A percentile compares a stretch with the other conserved stretches of the same genome.
Conservation (phyloP, 805 yeast genomes). For the Hemisphaericaspora nanyangensis region DNA sequence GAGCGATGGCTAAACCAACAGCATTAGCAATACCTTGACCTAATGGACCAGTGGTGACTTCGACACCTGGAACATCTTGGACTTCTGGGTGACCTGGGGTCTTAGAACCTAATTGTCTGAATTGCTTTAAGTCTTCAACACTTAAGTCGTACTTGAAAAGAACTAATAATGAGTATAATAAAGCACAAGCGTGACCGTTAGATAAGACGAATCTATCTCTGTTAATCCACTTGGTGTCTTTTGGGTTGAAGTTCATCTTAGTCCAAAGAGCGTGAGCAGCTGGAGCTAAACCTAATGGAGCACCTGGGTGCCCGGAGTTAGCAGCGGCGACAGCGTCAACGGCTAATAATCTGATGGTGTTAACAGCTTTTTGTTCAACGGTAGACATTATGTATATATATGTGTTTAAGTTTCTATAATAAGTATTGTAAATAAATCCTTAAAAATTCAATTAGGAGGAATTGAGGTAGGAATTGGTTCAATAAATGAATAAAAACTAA, state of each 20-base stretch:
- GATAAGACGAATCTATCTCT: conserved; percentile 94
- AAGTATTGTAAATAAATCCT: not conserved
- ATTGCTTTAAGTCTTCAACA: conserved; percentile 81
- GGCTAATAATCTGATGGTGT: conserved; percentile 85
- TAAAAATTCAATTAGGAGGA: not conserved
- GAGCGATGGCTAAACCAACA: conserved; percentile 95
- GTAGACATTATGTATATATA: conserved; percentile 10
- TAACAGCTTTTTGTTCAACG: conserved; percentile 71
- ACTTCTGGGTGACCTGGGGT: conserved; percentile 98
- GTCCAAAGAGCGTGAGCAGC: conserved; percentile 85
- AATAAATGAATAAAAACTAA: too few relatives aligned
- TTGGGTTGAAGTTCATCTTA: conserved; percentile 82
- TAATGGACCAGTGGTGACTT: conserved; percentile 97
- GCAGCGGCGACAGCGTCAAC: conserved; percentile 85
- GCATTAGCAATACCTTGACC: conserved; percentile 98
- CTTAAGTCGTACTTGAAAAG: conserved; percentile 78
- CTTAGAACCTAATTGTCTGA: conserved; percentile 86
- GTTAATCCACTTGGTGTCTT: conserved; percentile 88
- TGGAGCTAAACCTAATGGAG: conserved; percentile 97
- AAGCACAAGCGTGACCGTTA: conserved; percentile 95
- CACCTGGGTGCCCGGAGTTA: conserved; percentile 98
- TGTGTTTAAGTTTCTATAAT: not conserved
- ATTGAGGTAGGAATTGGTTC: not conserved
- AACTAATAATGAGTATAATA: conserved; percentile 80
- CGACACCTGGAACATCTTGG: conserved; percentile 81